Evolutionary conservation across 208 protist species (phyloP), one percentile per base, ranked within the genome.

Genomic region (Naegleria gruberi): DNA sequence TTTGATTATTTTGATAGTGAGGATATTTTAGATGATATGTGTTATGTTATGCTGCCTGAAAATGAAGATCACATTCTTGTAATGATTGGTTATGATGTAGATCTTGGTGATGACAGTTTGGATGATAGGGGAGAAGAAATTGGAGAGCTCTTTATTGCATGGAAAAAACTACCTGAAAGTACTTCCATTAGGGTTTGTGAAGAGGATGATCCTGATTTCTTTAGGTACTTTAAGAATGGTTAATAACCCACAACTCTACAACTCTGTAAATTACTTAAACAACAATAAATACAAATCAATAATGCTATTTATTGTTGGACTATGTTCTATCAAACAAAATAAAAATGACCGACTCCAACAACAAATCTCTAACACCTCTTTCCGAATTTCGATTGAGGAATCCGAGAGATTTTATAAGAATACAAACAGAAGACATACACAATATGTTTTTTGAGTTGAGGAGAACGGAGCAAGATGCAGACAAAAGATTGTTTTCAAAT

Each of bases 1-100:
- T 77, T 88, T 43, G 43, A 40, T 19, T 45, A 55, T 41, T 88
- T 73, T 88, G 84, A 88, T 65, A 41, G 26, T 41, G 84, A 88
- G 12, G 84, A 88, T 88, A 46, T 88, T 19, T 10, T 8, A 0
- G 45, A 65, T 42, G 45, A 65, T 43, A 6, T 45, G 34, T 41
- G 7, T n/a, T 88, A 41, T 42, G 34, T 88, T 57, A 19, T 88
- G 5, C 12, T 34, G 15, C 84, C 84, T 12, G n/a, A 34, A 8
- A 40, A 57, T 43, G 34, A 88, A 19, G 10, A 51, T 6, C 41
- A 43, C 17, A 51, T 88, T 51, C 46, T 45, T 73, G 37, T 88
- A 42, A 51, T 41, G 45, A 30, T 88, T 65, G 84, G 84, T 23
- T 34, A 34, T 30, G 84, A 65, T 42, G 65, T 77, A 37, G 65